phyloP scores from a whole-genome alignment of 331 rosid genomes.

The Malus hybrid region DNA sequence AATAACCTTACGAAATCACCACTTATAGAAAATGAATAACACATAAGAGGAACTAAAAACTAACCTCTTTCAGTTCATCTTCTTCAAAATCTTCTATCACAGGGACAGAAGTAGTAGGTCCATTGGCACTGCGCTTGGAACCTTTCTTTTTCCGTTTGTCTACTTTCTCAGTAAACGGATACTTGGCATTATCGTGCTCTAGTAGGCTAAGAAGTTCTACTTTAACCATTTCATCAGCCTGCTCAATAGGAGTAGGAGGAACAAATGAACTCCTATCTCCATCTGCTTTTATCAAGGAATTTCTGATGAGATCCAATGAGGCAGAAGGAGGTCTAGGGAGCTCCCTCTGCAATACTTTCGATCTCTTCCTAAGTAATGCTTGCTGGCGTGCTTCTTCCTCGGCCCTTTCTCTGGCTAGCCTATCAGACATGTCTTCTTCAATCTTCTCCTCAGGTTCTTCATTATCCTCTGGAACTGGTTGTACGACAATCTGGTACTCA shows the following conservation, averaged over 20 bases:
- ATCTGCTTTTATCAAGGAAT: slow-evolving; percentile 75
- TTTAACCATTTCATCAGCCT: slow-evolving; percentile 77
- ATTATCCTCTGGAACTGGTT: slow-evolving; percentile 67
- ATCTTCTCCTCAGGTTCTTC: slow-evolving; percentile 75
- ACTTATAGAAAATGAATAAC: background rate
- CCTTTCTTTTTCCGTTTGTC: slow-evolving; percentile 74
- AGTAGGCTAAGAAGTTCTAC: slow-evolving; percentile 64
- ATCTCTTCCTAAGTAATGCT: slow-evolving; percentile 83
- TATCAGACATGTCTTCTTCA: slow-evolving; percentile 96
- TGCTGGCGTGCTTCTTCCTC: slow-evolving; percentile 82
- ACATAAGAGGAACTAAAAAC: slow-evolving; percentile 9
- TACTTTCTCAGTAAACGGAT: slow-evolving; percentile 58
- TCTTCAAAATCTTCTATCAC: slow-evolving; percentile 72
- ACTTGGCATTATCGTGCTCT: slow-evolving; percentile 88
- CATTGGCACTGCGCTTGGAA: slow-evolving; percentile 43
- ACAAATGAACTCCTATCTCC: slow-evolving; percentile 93
- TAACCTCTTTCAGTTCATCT: slow-evolving; percentile 64
- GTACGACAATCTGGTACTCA: slow-evolving; percentile 84
- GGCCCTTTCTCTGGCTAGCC: slow-evolving; percentile 82
- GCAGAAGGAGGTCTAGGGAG: slow-evolving; percentile 93
- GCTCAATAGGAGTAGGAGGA: slow-evolving; percentile 81
- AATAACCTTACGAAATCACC: background rate
- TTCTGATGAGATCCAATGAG: slow-evolving; percentile 65
- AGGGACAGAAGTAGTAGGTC: slow-evolving; percentile 39
- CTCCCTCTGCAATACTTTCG: slow-evolving; percentile 94